A percentile compares a stretch with the other conserved stretches of the same genome.
phyloP scores from a whole-genome alignment of 768 basidiomycete genomes.

The Harrya chromipes region DNA sequence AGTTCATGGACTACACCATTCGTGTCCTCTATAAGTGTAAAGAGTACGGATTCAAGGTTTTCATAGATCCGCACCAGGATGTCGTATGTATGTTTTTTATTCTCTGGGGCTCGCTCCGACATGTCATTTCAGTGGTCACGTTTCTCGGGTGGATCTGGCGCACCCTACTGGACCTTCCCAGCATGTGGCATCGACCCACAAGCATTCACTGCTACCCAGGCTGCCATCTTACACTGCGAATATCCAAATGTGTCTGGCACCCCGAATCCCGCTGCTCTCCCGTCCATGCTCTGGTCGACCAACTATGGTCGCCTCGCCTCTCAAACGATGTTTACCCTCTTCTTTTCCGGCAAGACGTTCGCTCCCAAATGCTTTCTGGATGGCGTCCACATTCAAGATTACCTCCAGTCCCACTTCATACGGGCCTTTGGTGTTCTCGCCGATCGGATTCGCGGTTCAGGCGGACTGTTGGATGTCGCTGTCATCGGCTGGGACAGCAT shows the following conservation, averaged over 20 bases:
- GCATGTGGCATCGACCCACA: conserved; percentile 90
- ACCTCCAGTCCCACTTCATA: conserved; percentile 73
- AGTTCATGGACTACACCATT: conserved; percentile 90
- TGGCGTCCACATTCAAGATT: conserved; percentile 87
- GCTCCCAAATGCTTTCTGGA: conserved; percentile 91
- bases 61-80: conserved; percentile 96
- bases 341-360: conserved; percentile 87
- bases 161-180: conserved; percentile 88
- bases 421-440: conserved; percentile 74
- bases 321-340: conserved; percentile 91
- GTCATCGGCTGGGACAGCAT: conserved; percentile 96
- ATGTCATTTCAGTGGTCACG: conserved; percentile 74
- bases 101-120: background rate
- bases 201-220: conserved; percentile 80
- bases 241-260: conserved; percentile 57
- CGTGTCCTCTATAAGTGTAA: conserved; percentile 85
- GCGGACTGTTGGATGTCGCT: conserved; percentile 77
- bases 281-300: conserved; percentile 96
- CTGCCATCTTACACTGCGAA: conserved; percentile 86
- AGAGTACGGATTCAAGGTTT: conserved; percentile 86
- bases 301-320: conserved; percentile 89
- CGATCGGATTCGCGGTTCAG: conserved; percentile 70
- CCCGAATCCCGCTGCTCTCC: conserved; percentile 70
- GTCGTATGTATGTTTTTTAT: conserved; percentile 51
- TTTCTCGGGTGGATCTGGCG: conserved; percentile 91